Conservation (phyloP, 129 eudicot genomes). For the Artemisia tridentata region DNA sequence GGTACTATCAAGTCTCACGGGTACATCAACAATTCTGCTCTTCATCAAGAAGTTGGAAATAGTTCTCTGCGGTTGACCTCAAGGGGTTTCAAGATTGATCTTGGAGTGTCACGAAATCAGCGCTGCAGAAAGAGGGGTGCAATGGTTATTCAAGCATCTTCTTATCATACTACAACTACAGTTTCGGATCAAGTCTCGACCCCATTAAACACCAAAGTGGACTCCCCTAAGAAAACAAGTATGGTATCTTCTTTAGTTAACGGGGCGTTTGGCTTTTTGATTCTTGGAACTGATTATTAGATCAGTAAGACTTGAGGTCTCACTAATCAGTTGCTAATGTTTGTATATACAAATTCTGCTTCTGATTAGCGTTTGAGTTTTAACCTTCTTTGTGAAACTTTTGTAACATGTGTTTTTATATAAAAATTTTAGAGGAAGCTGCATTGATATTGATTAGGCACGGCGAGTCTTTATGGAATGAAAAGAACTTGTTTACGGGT, state of each 20-base stretch:
- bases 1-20: constrained; percentile 50
- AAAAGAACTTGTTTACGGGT: constrained; percentile 70
- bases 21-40: constrained; percentile 37
- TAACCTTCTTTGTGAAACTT: neutral
- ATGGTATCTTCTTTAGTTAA: constrained; percentile 24
- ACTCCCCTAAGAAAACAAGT: constrained; percentile 71
- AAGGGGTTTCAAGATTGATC: constrained; percentile 40
- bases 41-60: constrained; percentile 40
- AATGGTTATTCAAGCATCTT: constrained; percentile 55
- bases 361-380: too few relatives aligned
- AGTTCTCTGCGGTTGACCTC: constrained; percentile 41
- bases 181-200: constrained; percentile 47
- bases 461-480: constrained; percentile 45
- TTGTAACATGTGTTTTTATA: neutral
- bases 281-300: neutral
- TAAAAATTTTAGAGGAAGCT: neutral
- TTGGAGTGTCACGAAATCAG: constrained; percentile 36
- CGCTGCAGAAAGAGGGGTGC: constrained; percentile 40
- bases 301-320: too few relatives aligned
- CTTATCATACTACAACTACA: constrained; percentile 52
- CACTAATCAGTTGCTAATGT: too few relatives aligned
- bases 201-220: constrained; percentile 49
- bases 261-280: neutral
- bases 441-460: constrained; percentile 6
- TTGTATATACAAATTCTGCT: neutral